A percentile compares a stretch with the other conserved stretches of the same genome.
These are phyloP conservation scores for Trametes cinnabarina DNA, from an alignment of 768 basidiomycete species.

Conservation along the genomic window DNA sequence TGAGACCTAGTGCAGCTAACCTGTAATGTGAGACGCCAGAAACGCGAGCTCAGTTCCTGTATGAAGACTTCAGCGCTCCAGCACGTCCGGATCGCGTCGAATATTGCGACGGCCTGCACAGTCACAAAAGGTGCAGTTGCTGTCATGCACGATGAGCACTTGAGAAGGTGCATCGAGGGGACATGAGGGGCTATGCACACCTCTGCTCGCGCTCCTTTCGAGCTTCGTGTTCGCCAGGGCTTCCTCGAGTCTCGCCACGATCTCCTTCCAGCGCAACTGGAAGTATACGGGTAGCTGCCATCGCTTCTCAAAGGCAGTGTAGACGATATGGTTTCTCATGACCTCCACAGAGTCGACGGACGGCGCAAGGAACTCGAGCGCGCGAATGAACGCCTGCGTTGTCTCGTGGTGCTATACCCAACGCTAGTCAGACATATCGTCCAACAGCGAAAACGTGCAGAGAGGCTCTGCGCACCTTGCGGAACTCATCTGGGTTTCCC, in stretches of 20 bases:
- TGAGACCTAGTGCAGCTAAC: constrained; percentile 38
- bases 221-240: constrained; percentile 45
- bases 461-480: constrained; percentile 53
- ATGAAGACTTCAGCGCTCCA: constrained; percentile 89
- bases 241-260: constrained; percentile 75
- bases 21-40: constrained; percentile 92
- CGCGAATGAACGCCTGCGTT: constrained; percentile 77
- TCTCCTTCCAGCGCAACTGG: constrained; percentile 96
- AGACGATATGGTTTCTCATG: constrained; percentile 73
- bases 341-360: constrained; percentile 64
- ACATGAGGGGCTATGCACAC: constrained; percentile 29
- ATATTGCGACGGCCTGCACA: constrained; percentile 63
- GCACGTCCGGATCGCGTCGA: constrained; percentile 71
- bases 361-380: constrained; percentile 81
- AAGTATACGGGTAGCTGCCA: constrained; percentile 99
- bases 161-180: background rate
- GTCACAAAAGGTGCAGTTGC: constrained; percentile 46
- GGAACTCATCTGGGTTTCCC: constrained; percentile 87
- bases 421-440: background rate
- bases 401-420: constrained; percentile 73
- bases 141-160: background rate
- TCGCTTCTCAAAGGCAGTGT: constrained; percentile 68
- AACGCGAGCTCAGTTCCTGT: constrained; percentile 75
- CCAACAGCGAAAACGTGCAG: background rate
- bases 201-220: constrained; percentile 40